These are phyloP conservation scores for Magnusiomyces suaveolens DNA, from an alignment of 1,139 yeast species.

Conservation along the genomic window DNA sequence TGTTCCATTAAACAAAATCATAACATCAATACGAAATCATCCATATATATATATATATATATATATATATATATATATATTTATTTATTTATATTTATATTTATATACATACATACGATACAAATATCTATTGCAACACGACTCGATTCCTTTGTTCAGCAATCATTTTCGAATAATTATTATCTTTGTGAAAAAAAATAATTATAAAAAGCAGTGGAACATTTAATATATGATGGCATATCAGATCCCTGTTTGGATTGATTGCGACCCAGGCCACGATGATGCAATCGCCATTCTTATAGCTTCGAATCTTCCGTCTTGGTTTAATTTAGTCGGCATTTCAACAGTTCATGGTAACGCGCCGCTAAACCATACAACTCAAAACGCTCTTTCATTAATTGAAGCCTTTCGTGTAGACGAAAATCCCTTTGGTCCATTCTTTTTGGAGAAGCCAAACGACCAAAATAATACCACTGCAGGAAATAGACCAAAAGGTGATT, in stretches of 20 bases:
- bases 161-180: too few species aligned
- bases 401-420: constrained; percentile 41
- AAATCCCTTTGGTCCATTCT: not conserved
- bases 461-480: not conserved
- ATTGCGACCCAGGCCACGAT: constrained; percentile 90
- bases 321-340: constrained; percentile 55
- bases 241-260: constrained; percentile 66
- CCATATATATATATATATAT: too few species aligned
- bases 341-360: constrained; percentile 82
- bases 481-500: not conserved
- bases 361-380: constrained; percentile 54
- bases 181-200: too few species aligned
- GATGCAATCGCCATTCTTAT: constrained; percentile 71
- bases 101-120: too few species aligned
- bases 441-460: not conserved
- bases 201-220: too few species aligned
- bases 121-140: too few species aligned
- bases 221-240: too few species aligned
- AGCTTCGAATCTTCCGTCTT: constrained; percentile 46
- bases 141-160: too few species aligned
- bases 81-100: too few species aligned
- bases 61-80: too few species aligned
- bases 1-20: too few species aligned
- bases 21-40: too few species aligned
- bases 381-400: constrained; percentile 56